Evolutionary conservation across 495 filamentous ascomycete species (phyloP).

Genomic region (Saxophila tyrrhenica): DNA sequence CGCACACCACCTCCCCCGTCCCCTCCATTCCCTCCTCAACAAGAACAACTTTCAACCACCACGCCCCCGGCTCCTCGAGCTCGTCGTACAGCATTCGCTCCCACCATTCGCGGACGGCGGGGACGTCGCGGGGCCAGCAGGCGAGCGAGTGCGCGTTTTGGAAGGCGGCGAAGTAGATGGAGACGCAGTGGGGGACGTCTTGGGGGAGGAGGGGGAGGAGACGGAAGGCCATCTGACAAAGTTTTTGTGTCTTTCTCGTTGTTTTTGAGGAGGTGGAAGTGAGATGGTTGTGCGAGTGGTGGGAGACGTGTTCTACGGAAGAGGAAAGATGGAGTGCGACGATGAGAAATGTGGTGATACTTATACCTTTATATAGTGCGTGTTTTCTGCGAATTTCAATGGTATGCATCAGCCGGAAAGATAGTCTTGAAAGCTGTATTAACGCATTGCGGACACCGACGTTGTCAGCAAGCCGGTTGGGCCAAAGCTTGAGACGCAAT

Average conservation of each 20-base stretch:
- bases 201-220: constrained; percentile 1
- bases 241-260: no score
- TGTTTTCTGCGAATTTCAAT: no score
- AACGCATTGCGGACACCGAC: neutral
- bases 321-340: neutral
- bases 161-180: constrained; percentile 19
- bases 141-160: constrained; percentile 18
- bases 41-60: constrained; percentile 13
- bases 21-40: no score
- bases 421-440: no score
- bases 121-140: constrained; percentile 16
- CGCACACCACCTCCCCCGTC: no score
- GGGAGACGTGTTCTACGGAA: no score
- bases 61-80: constrained; percentile 8
- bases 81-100: constrained; percentile 15
- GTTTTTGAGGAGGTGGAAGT: no score
- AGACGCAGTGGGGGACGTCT: constrained; percentile 6
- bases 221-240: constrained; percentile 14
- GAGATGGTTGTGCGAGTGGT: no score
- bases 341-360: neutral
- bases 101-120: constrained; percentile 15
- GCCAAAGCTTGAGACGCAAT: no score
- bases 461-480: neutral
- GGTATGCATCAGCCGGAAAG: no score
- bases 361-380: neutral